Base-by-base conservation (phyloP, 192 early-diverging fungal species). In the Backusella circina region DNA sequence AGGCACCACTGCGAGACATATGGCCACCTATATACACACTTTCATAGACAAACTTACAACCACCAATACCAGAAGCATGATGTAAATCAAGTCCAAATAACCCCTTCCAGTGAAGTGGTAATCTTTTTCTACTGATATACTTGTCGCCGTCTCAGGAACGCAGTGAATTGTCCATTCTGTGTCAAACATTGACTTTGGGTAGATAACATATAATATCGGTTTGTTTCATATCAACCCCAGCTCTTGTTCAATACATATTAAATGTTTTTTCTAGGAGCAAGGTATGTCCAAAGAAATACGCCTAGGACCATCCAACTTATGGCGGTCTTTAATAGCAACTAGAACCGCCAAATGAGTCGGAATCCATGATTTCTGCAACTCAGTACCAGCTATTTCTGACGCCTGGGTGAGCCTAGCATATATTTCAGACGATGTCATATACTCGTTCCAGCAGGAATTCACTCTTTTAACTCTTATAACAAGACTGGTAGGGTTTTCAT, bases 401-500 rank as follows among this genome's bases (percentile, higher is more conserved):
- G 90, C 93, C 75, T 89, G 82, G 39, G 83, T 75, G 72, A 94
- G 92, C 47, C 82, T 84, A 18, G 75, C 73, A 73, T 95, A 89
- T 41, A 93, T 84, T 73, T 92, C 88, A 37, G 84, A 84, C 75
- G 95, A 92, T 54, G 75, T 57, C 10, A 75, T 28, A 41, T 87
- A 84, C 81, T 96, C 87, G 81, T 97, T 97, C 95, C 95, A 97
- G 87, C 92, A 92, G 30, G 97, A 96, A 82, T 99, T 99, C 74
- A 97, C 85, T 26, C 88, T 89, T 2, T 84, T 86, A 38, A 99
- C 94, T 32, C 95, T 88, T 8, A 88, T 72, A 21, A 91, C 86
- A 26, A 96, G 81, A 21, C 86, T 89, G 5, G 97, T 99, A 30
- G 77, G 71, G 37, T 80, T 81, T 73, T 95, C 96, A 38, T 85